A percentile compares a stretch with the other conserved stretches of the same genome.
These are phyloP conservation scores for Colletotrichum sp. DNA, from an alignment of 2,329 filamentous ascomycete genomes.

Conservation along the genomic window DNA sequence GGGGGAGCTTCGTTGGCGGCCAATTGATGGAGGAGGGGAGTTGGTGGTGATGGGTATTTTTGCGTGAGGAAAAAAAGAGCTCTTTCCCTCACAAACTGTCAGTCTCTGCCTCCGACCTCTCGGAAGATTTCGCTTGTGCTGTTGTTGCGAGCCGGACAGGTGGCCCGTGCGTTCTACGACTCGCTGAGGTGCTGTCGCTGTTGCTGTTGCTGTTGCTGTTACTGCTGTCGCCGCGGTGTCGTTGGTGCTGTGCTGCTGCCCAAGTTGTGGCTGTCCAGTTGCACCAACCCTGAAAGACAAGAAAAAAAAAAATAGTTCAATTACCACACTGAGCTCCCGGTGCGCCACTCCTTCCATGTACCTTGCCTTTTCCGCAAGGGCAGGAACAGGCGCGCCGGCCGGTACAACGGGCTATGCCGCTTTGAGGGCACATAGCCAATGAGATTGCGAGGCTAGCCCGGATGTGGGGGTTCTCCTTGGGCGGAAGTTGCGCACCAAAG, in stretches of 20 bases:
- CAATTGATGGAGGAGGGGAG: slow-evolving; percentile 38
- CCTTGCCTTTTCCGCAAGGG: neutral
- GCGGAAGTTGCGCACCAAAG: neutral
- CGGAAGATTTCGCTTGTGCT: slow-evolving; percentile 47
- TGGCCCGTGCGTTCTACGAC: slow-evolving; percentile 10
- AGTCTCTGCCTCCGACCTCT: slow-evolving; percentile 32
- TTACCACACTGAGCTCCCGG: neutral
- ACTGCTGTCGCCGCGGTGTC: neutral
- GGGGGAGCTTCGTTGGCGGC: slow-evolving; percentile 29
- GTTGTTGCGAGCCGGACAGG: slow-evolving; percentile 21
- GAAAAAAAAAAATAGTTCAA: neutral
- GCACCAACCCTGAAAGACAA: neutral
- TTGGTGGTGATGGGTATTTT: slow-evolving; percentile 19
- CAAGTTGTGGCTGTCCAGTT: neutral
- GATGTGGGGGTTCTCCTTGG: neutral
- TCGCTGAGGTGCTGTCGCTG: neutral
- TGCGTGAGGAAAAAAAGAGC: slow-evolving; percentile 25
- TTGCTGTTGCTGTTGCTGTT: neutral
- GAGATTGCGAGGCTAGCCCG: neutral
- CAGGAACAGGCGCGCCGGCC: neutral
- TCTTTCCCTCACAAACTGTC: neutral
- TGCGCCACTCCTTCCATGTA: neutral
- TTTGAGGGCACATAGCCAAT: neutral
- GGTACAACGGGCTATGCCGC: slow-evolving; percentile 7
- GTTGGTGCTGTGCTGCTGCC: neutral